Evolutionary conservation across 805 yeast species (phyloP), one percentile per base, ranked within the genome.

Genomic region (Lipomyces chichibuensis): DNA sequence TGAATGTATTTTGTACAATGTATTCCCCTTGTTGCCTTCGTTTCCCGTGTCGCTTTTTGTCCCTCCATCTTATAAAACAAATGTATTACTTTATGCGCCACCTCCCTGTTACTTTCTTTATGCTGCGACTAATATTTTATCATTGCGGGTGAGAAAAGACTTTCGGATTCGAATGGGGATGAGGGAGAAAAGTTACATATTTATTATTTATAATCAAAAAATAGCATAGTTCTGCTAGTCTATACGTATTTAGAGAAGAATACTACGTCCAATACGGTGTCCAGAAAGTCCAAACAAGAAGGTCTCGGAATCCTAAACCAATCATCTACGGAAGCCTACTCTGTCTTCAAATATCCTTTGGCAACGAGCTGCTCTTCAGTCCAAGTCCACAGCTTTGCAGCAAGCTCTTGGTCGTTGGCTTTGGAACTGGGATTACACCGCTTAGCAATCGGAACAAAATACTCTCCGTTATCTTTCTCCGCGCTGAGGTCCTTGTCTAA

Each of bases 341-440:
- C 9, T 3, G 23, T 13, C 23, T n/a, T 17, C 49, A 43, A n/a
- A 49, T 63, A 66, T 25, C 69, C 69, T 46, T 63, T 66, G 32
- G 37, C 62, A 4, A 7, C 33, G 0, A 66, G 63, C 39, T 56
- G 64, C 56, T 54, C 62, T 32, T 64, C 68, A 5, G 70, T 67
- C 70, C 70, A 67, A 9, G 9, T 25, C 65, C 67, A 67, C 53
- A 67, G 49, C 57, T 67, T 54, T 29, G 49, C 66, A 9, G 65
- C 64, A 17, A 63, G 49, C 51, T 29, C 51, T 2, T 53, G n/a
- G 29, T 67, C 64, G 27, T 32, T 11, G 3, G 64, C 65, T 54
- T 25, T 49, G 3, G 46, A 53, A 13, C 60, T 49, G 53, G 63
- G 32, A 25, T 46, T 43, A 9, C 62, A 63, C 27, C 52, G 43